Evolutionary conservation across 1,139 yeast species (phyloP).

Genomic region (Kodamaea arcana): DNA sequence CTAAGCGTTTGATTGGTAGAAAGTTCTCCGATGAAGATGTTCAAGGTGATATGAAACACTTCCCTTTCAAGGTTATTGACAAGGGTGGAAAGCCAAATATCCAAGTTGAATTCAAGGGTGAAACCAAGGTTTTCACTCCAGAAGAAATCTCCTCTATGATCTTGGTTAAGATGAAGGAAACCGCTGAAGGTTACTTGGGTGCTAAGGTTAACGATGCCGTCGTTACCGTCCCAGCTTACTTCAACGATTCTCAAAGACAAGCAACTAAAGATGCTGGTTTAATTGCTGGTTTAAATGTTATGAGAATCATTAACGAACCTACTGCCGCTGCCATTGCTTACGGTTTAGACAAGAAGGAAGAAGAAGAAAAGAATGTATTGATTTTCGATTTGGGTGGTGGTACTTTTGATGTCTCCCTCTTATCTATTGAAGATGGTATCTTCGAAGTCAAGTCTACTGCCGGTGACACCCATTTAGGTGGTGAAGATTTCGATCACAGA

Average conservation of each 20-base stretch:
- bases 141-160: conserved; percentile 70
- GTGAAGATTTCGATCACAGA: conserved; percentile 63
- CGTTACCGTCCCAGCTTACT: conserved; percentile 66
- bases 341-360: conserved; percentile 65
- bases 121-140: conserved; percentile 59
- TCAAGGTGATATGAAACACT: conserved; percentile 53
- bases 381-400: conserved; percentile 98
- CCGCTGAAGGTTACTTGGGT: conserved; percentile 65
- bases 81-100: conserved; percentile 58
- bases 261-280: conserved; percentile 62
- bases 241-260: conserved; percentile 61
- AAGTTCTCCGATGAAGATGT: conserved; percentile 58
- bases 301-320: conserved; percentile 60
- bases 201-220: conserved; percentile 65
- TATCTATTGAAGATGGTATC: conserved; percentile 92
- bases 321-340: conserved; percentile 64
- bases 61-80: conserved; percentile 58
- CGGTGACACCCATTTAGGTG: conserved; percentile 98
- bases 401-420: conserved; percentile 92
- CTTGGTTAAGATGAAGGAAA: conserved; percentile 60
- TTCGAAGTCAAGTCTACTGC: conserved; percentile 97
- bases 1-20: conserved; percentile 67
- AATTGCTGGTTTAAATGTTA: conserved; percentile 57
- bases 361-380: conserved; percentile 74
- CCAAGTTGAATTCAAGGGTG: conserved; percentile 63